These are phyloP conservation scores for Aspergillus conjunctus DNA, from an alignment of 495 filamentous ascomycete genomes.

Conservation along the genomic window DNA sequence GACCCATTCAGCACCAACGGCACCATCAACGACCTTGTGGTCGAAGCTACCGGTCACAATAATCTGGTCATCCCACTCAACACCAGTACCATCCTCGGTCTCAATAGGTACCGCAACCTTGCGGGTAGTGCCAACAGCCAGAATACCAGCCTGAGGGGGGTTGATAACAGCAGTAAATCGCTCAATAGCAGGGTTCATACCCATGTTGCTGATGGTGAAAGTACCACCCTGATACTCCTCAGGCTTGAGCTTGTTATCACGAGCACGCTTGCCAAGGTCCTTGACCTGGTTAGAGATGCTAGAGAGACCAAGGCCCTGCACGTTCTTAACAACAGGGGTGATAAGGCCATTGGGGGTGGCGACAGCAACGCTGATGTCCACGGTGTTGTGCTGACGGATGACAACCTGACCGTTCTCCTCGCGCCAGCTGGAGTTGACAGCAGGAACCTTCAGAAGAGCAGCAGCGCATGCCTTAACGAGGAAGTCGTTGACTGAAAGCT, in stretches of 20 bases:
- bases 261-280: slow-evolving; percentile 92
- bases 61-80: slow-evolving; percentile 98
- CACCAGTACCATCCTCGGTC: slow-evolving; percentile 74
- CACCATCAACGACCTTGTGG: slow-evolving; percentile 92
- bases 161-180: slow-evolving; percentile 99
- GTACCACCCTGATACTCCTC: slow-evolving; percentile 99
- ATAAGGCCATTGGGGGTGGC: slow-evolving; percentile 93
- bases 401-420: slow-evolving; percentile 71
- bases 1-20: slow-evolving; percentile 97
- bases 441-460: slow-evolving; percentile 88
- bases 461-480: slow-evolving; percentile 92
- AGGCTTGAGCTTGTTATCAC: slow-evolving; percentile 97
- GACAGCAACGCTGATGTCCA: slow-evolving; percentile 92
- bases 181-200: slow-evolving; percentile 96
- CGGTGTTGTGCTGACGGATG: slow-evolving; percentile 88
- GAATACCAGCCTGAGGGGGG: slow-evolving; percentile 93
- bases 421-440: slow-evolving; percentile 94
- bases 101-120: slow-evolving; percentile 91
- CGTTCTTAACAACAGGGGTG: slow-evolving; percentile 93
- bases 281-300: slow-evolving; percentile 87
- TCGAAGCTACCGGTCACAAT: slow-evolving; percentile 93
- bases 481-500: slow-evolving; percentile 99
- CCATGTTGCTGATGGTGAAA: slow-evolving; percentile 99
- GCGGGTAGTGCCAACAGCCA: slow-evolving; percentile 90
- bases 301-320: slow-evolving; percentile 79